A percentile compares a stretch with the other conserved stretches of the same genome.
Conservation (phyloP, 2,329 filamentous ascomycete species). For the Colletotrichum liaoningense region DNA sequence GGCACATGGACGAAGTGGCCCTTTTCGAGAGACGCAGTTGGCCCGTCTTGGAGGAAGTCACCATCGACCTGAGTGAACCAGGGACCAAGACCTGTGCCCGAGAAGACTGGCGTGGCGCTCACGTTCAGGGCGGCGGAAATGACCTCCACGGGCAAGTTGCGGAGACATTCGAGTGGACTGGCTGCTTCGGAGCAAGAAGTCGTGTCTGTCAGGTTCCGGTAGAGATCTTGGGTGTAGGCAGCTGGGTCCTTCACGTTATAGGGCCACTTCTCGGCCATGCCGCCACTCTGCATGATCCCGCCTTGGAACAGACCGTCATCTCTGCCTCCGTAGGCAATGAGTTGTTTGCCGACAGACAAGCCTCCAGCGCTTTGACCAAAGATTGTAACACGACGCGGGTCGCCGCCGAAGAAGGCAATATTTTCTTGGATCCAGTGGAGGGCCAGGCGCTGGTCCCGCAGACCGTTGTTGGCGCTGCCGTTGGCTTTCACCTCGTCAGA, state of each 20-base stretch:
- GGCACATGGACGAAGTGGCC: not conserved
- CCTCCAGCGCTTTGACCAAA: conserved; percentile 52
- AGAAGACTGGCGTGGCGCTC: not conserved
- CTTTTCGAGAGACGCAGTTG: not conserved
- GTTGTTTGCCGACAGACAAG: not conserved
- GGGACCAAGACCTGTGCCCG: not conserved
- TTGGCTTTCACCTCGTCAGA: conserved; percentile 60
- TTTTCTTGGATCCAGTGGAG: conserved; percentile 71
- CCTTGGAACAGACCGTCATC: not conserved
- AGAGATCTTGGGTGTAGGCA: not conserved
- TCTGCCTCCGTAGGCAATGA: not conserved
- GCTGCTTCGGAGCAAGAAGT: not conserved
- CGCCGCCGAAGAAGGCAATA: conserved; percentile 68
- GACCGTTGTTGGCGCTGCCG: conserved; percentile 70
- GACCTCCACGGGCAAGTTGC: not conserved
- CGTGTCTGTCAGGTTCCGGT: not conserved
- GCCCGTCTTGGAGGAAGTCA: not conserved
- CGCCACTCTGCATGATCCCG: not conserved
- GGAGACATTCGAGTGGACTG: not conserved
- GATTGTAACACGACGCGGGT: conserved; percentile 68
- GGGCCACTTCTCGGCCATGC: not conserved
- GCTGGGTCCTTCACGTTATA: not conserved
- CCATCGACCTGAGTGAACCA: not conserved
- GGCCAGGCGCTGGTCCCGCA: conserved; percentile 72
- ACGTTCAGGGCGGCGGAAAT: not conserved